Percentiles rank a stretch among this genome's conserved stretches.
phyloP scores from a whole-genome alignment of 306 rosid species.

The Geum urbanum region DNA sequence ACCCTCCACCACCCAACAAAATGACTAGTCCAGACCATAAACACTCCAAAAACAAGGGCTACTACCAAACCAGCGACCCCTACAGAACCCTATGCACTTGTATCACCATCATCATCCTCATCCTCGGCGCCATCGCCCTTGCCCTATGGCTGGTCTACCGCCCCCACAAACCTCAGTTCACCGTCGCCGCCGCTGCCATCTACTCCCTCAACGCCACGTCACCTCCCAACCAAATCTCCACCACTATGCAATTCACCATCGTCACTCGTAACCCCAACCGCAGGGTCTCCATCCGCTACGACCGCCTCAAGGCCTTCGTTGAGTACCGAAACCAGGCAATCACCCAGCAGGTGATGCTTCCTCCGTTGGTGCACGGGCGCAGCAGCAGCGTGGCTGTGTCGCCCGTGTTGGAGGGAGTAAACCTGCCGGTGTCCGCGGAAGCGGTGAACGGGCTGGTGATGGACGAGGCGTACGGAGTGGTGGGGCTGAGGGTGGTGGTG shows the following conservation, averaged over 20 bases:
- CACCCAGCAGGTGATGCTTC: constrained; percentile 59
- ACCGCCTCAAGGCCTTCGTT: constrained; percentile 49
- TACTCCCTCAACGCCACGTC: constrained; percentile 57
- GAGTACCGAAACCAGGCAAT: constrained; percentile 57
- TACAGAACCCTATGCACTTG: constrained; percentile 44
- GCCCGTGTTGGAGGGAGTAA: constrained; percentile 59
- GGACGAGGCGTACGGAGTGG: constrained; percentile 60
- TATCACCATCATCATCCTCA: constrained; percentile 52
- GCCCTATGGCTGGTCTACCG: constrained; percentile 79
- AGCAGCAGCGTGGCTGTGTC: constrained; percentile 50
- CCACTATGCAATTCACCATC: constrained; percentile 71
- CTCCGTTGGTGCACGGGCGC: constrained; percentile 42
- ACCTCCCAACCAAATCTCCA: constrained; percentile 40
- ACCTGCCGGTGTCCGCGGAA: constrained; percentile 57
- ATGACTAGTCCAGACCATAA: neutral
- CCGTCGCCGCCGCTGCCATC: constrained; percentile 50
- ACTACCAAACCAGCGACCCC: neutral
- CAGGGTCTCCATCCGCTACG: constrained; percentile 60
- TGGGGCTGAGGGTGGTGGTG: constrained; percentile 49
- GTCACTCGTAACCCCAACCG: constrained; percentile 66
- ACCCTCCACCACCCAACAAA: constrained; percentile 14
- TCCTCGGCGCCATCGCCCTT: constrained; percentile 48
- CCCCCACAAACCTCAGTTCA: constrained; percentile 60
- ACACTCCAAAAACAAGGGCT: neutral
- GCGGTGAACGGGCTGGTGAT: constrained; percentile 38